Evolutionary conservation across 139 green algal species (phyloP), one percentile per base, ranked within the genome.

Genomic region (Tetradesmus lagerheimii): DNA sequence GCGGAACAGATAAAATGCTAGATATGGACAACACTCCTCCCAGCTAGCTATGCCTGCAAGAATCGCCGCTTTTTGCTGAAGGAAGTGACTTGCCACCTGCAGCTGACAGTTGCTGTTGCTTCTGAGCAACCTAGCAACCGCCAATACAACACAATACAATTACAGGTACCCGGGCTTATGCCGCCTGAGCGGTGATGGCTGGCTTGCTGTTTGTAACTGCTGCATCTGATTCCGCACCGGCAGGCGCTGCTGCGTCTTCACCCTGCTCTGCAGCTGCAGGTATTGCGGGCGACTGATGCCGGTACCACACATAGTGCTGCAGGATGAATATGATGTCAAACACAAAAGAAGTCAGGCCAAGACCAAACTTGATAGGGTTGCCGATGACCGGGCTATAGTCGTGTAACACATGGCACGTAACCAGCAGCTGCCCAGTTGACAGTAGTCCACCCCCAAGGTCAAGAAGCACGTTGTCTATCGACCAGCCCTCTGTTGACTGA

Each of bases 311-410:
- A 53, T 92, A 96, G 80, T 96, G 95, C 91, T 97, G 95, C 43
- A 89, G 50, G 81, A 96, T 94, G 75, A 97, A 95, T 4, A 97
- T 91, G 12, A 95, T 39, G 85, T 96, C 94, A 83, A 95, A 96
- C 23, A 91, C 85, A 5, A 97, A 83, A 18, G 83, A 92, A 27
- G 93, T 83, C 25, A 96, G 88, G 23, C 93, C 93, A 57, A 97
- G 88, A 0, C 89, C 94, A 90, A 96, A 93, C 85, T 96, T 96
- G 50, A 95, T 92, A 4, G 93, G 92, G 85, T 95, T 95, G 87
- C 77, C 87, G 1, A n/a, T 64, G 37, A 86, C 67, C 6, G 76
- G 38, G 45, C 77, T 91, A n/a, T 64, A 90, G 83, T 96, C 90
- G 9, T 82, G 9, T 15, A 89, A 75, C 50, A 95, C 57, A 34